phyloP scores from a whole-genome alignment of 73 alveolate species.

The Paramecium tetraurelia region DNA sequence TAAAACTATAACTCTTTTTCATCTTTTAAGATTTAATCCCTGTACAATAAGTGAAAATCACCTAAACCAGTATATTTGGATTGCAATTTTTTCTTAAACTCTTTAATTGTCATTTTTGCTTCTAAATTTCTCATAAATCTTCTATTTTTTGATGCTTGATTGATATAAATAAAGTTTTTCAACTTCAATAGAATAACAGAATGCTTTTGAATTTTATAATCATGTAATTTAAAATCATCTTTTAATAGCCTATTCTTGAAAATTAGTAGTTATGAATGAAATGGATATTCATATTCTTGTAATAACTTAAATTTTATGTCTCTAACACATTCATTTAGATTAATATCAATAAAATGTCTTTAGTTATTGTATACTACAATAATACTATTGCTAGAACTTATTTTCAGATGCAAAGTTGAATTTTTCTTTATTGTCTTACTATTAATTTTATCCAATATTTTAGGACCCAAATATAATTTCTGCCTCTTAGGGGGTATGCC shows the following conservation, averaged over 20 bases:
- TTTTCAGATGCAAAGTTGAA: not conserved
- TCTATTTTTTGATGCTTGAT: not conserved
- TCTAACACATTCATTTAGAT: not conserved
- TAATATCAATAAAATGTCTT: not conserved
- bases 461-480: not conserved
- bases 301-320: not conserved
- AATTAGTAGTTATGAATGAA: not conserved
- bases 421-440: not conserved
- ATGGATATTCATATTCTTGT: not conserved
- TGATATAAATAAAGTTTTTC: not conserved
- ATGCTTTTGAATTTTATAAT: not conserved
- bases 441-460: not conserved
- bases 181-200: not conserved
- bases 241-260: not conserved
- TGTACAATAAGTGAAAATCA: not conserved
- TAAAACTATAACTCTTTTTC: not conserved
- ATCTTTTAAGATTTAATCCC: not conserved
- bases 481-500: not conserved
- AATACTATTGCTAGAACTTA: not conserved
- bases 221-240: not conserved
- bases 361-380: not conserved
- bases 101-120: not conserved
- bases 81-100: not conserved
- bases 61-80: not conserved
- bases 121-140: not conserved